phyloP scores from a whole-genome alignment of 2,329 filamentous ascomycete genomes.

The Aureobasidium sp. region DNA sequence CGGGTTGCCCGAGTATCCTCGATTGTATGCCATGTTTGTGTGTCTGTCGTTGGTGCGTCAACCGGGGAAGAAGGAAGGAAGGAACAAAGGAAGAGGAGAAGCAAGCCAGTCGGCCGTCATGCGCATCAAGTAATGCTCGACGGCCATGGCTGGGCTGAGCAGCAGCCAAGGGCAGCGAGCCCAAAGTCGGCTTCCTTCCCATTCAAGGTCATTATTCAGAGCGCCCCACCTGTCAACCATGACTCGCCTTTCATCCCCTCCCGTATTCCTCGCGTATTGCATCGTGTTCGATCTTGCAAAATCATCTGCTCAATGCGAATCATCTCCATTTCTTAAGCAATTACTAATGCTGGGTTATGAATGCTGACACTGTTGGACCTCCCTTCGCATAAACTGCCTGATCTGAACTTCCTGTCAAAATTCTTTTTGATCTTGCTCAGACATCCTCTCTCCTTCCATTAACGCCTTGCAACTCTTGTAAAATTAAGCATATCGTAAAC shows the following conservation, averaged over 20 bases:
- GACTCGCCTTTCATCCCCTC: not conserved
- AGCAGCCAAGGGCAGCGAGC: not conserved
- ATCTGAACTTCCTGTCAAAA: not conserved
- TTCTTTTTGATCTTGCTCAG: constrained; percentile 3
- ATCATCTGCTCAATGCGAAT: too few relatives aligned
- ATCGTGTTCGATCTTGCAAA: too few relatives aligned
- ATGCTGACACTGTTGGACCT: not conserved
- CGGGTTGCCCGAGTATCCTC: constrained; percentile 67
- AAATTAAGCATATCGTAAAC: not conserved
- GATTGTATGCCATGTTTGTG: constrained; percentile 81
- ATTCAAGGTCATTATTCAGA: too few relatives aligned
- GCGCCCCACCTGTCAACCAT: not conserved
- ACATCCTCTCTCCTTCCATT: not conserved
- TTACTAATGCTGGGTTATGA: not conserved
- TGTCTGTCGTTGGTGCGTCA: not conserved
- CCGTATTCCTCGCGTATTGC: constrained; percentile 5
- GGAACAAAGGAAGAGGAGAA: not conserved
- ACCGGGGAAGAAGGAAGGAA: not conserved
- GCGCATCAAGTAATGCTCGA: constrained; percentile 6
- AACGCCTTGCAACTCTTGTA: not conserved
- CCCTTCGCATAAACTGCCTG: not conserved
- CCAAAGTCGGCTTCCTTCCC: not conserved
- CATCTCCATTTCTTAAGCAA: not conserved
- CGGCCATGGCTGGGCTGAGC: constrained; percentile 3
- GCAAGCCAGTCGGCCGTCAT: not conserved